Conservation (phyloP, 2,329 filamentous ascomycete species). For the Alternaria incomplexa region DNA sequence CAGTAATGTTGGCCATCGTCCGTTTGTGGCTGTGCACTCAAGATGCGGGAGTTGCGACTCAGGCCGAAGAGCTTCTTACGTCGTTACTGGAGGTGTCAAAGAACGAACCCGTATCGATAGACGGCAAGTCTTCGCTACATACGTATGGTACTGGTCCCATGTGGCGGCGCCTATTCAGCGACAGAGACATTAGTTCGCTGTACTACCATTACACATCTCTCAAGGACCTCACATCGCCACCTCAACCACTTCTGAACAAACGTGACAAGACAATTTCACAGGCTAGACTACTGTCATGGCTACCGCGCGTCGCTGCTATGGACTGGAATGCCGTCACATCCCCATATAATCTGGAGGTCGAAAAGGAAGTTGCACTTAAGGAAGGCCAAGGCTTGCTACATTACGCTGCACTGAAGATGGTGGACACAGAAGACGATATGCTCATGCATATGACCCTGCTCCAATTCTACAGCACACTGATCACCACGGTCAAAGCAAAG, state of each 20-base stretch:
- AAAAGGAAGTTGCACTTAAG: slow-evolving; percentile 48
- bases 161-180: slow-evolving; percentile 67
- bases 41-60: slow-evolving; percentile 62
- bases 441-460: slow-evolving; percentile 66
- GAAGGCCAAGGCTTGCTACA: slow-evolving; percentile 56
- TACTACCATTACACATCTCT: slow-evolving; percentile 63
- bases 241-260: slow-evolving; percentile 51
- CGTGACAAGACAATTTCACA: slow-evolving; percentile 65
- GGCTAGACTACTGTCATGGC: slow-evolving; percentile 64
- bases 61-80: slow-evolving; percentile 60
- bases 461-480: slow-evolving; percentile 63
- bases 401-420: slow-evolving; percentile 62
- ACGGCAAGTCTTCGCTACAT: slow-evolving; percentile 30
- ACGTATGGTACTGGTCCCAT: slow-evolving; percentile 52
- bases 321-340: slow-evolving; percentile 62
- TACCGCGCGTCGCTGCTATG: slow-evolving; percentile 60
- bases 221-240: slow-evolving; percentile 39
- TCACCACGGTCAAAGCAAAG: slow-evolving; percentile 50
- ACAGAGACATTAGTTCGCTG: slow-evolving; percentile 63
- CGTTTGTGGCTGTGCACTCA: slow-evolving; percentile 64
- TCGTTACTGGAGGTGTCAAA: slow-evolving; percentile 58
- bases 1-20: slow-evolving; percentile 62
- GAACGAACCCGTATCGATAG: slow-evolving; percentile 50
- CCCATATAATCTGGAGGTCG: slow-evolving; percentile 60
- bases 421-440: slow-evolving; percentile 62